These are phyloP conservation scores for Klebsormidium nitens DNA, from an alignment of 139 green algal species.

Conservation along the genomic window DNA sequence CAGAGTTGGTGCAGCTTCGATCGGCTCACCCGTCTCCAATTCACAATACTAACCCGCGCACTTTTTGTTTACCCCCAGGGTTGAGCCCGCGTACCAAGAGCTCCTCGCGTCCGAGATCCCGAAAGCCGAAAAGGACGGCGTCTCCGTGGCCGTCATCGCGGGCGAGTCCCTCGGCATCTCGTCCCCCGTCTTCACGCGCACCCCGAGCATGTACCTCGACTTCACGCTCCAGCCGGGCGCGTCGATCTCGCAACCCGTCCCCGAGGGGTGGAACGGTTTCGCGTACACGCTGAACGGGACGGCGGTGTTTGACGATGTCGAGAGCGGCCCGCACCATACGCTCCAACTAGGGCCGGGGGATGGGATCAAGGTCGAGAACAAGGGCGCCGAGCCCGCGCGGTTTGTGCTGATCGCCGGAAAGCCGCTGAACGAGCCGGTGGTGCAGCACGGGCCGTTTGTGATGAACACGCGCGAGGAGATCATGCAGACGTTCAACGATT, in stretches of 20 bases:
- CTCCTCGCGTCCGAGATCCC: constrained; percentile 35
- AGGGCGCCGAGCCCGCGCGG: not conserved
- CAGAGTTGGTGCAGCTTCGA: no score
- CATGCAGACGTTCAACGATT: constrained; percentile 42
- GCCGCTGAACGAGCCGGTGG: constrained; percentile 46
- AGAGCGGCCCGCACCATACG: constrained; percentile 15
- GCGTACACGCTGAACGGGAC: constrained; percentile 27
- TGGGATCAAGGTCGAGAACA: constrained; percentile 38
- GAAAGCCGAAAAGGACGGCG: constrained; percentile 28
- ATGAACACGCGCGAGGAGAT: constrained; percentile 51
- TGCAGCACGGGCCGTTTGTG: constrained; percentile 47
- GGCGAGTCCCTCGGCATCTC: constrained; percentile 27
- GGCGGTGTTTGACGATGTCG: constrained; percentile 2
- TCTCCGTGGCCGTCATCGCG: constrained; percentile 40
- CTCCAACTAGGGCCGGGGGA: constrained; percentile 31
- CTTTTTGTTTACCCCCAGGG: not conserved
- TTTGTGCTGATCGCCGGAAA: constrained; percentile 45
- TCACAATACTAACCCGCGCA: no score
- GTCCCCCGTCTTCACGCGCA: constrained; percentile 39
- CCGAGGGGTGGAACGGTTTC: constrained; percentile 36
- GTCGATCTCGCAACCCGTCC: constrained; percentile 18
- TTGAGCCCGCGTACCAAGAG: constrained; percentile 42
- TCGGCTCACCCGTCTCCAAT: no score
- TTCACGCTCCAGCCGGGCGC: constrained; percentile 34
- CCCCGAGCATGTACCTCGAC: constrained; percentile 40